A percentile compares a stretch with the other conserved stretches of the same genome.
Evolutionary conservation across 768 basidiomycete genomes (phyloP).

Genomic region (Lactarius hatsudake): DNA sequence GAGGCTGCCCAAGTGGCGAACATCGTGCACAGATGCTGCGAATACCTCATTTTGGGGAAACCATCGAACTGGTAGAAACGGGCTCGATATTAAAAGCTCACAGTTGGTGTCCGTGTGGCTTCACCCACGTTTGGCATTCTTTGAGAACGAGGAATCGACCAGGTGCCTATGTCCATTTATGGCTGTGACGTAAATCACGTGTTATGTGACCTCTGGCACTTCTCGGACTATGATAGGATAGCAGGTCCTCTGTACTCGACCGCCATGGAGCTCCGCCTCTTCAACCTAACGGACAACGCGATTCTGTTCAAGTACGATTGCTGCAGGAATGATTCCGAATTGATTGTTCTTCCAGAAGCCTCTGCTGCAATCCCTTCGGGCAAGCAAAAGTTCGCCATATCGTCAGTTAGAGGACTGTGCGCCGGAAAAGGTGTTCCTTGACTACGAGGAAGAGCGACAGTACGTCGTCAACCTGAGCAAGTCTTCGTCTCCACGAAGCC

Average conservation of each 20-base stretch:
- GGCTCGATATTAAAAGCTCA: slow-evolving; percentile 1
- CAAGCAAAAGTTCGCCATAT: slow-evolving; percentile 10
- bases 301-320: slow-evolving; percentile 27
- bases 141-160: not conserved
- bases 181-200: slow-evolving; percentile 5
- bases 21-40: slow-evolving; percentile 71
- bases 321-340: not conserved
- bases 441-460: slow-evolving; percentile 9
- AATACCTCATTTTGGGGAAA: slow-evolving; percentile 44
- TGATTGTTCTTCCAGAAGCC: slow-evolving; percentile 3
- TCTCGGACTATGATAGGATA: not conserved
- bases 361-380: slow-evolving; percentile 24
- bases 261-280: slow-evolving; percentile 34
- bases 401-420: not conserved
- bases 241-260: not conserved
- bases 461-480: slow-evolving; percentile 11
- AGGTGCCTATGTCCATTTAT: not conserved
- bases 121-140: slow-evolving; percentile 6
- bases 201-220: not conserved
- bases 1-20: slow-evolving; percentile 74
- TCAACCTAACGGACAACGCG: slow-evolving; percentile 38
- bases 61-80: not conserved
- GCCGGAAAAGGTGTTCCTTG: slow-evolving; percentile 28
- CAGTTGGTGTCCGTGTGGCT: slow-evolving; percentile 9
- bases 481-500: slow-evolving; percentile 28